Evolutionary conservation across 2,329 filamentous ascomycete species (phyloP).

Genomic region (Whalleya microplaca): DNA sequence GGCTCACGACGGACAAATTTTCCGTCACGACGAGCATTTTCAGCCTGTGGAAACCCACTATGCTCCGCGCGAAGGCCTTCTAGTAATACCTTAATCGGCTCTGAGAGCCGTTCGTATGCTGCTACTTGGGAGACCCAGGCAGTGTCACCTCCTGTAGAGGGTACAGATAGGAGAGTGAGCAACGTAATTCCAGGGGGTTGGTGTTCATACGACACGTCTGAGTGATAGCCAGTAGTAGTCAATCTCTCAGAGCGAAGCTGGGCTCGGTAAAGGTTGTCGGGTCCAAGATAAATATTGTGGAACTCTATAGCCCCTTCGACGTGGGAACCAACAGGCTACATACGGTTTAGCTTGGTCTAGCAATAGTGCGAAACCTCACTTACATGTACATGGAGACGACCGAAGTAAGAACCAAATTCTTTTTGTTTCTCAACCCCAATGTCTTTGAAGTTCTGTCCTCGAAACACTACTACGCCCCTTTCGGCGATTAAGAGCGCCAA

Average conservation of each 20-base stretch:
- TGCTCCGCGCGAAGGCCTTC: constrained; percentile 45
- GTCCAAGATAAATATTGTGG: constrained; percentile 51
- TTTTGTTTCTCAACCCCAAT: constrained; percentile 43
- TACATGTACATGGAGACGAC: constrained; percentile 45
- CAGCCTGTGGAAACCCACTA: constrained; percentile 43
- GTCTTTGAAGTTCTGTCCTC: constrained; percentile 40
- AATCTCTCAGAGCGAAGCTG: constrained; percentile 40
- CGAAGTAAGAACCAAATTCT: constrained; percentile 44
- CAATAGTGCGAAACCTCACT: constrained; percentile 8
- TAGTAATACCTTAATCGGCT: constrained; percentile 41
- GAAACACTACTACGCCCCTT: constrained; percentile 34
- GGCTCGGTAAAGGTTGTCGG: constrained; percentile 47
- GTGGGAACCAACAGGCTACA: constrained; percentile 46
- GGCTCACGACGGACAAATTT: constrained; percentile 61
- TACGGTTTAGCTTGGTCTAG: background rate
- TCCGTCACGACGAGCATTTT: constrained; percentile 39
- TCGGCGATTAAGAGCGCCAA: constrained; percentile 33
- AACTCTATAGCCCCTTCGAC: constrained; percentile 48
- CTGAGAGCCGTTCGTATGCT: constrained; percentile 42
- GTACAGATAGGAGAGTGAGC: constrained; percentile 42
- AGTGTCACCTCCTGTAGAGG: constrained; percentile 44
- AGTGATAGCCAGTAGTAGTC: constrained; percentile 45
- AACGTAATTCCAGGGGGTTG: constrained; percentile 47
- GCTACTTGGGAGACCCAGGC: constrained; percentile 43
- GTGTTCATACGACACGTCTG: constrained; percentile 48